These are phyloP conservation scores for Naematelia encephala DNA, from an alignment of 768 basidiomycete genomes.

Conservation along the genomic window DNA sequence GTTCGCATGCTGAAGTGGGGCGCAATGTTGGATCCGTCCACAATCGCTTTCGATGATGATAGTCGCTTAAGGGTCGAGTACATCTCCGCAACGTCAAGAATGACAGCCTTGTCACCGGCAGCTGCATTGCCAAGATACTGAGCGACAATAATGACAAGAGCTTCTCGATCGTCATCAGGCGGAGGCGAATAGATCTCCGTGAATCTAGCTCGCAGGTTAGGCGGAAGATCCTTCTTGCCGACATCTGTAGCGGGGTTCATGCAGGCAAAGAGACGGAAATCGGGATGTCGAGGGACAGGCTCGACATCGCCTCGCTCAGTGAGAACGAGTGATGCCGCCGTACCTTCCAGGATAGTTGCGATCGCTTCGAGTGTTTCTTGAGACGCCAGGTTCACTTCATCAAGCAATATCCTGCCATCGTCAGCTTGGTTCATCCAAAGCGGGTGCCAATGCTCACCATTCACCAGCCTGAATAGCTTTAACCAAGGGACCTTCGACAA, in stretches of 20 bases:
- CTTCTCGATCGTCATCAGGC: constrained; percentile 87
- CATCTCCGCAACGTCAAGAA: constrained; percentile 89
- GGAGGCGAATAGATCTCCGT: constrained; percentile 94
- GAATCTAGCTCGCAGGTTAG: constrained; percentile 83
- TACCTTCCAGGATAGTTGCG: constrained; percentile 77
- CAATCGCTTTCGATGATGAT: constrained; percentile 69
- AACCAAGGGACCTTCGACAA: constrained; percentile 93
- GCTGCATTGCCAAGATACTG: constrained; percentile 84
- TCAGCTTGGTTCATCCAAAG: background rate
- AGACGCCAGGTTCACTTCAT: constrained; percentile 93
- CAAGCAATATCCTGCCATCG: constrained; percentile 74
- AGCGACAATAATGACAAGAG: constrained; percentile 75
- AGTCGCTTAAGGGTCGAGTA: constrained; percentile 76
- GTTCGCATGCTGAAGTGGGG: constrained; percentile 99
- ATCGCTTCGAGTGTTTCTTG: constrained; percentile 92
- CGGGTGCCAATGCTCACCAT: constrained; percentile 63
- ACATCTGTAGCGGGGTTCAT: constrained; percentile 99
- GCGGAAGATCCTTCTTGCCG: constrained; percentile 94
- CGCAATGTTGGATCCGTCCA: constrained; percentile 85
- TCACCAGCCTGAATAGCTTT: constrained; percentile 81
- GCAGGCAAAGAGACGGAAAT: constrained; percentile 95
- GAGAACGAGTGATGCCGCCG: constrained; percentile 81
- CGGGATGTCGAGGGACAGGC: constrained; percentile 82
- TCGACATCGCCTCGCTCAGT: constrained; percentile 90
- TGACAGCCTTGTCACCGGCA: constrained; percentile 76